A percentile compares a stretch with the other conserved stretches of the same genome.
These are phyloP conservation scores for Mycena metata DNA, from an alignment of 768 basidiomycete genomes.

Conservation along the genomic window DNA sequence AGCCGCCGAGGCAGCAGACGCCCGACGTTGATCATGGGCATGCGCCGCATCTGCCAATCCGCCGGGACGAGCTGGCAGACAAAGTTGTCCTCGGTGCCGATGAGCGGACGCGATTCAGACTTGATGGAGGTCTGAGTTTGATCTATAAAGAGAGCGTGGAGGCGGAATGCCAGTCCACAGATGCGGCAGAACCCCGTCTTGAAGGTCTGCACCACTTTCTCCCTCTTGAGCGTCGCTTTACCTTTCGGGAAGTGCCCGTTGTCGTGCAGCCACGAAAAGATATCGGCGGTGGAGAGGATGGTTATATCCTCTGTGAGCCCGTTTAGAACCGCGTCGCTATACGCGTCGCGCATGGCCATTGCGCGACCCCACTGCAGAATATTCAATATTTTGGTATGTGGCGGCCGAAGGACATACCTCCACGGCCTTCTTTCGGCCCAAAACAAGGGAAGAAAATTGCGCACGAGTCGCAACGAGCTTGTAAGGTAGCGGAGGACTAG, in stretches of 20 bases:
- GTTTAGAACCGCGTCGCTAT: conserved; percentile 42
- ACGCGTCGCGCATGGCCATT: conserved; percentile 59
- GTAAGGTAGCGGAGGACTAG: conserved; percentile 55
- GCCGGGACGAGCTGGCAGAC: conserved; percentile 45
- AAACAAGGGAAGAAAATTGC: conserved; percentile 53
- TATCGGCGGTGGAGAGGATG: conserved; percentile 57
- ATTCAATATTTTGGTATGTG: conserved; percentile 13
- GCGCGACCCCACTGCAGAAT: conserved; percentile 61
- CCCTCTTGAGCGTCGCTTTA: conserved; percentile 27
- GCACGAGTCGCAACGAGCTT: conserved; percentile 50
- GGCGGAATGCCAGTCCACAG: conserved; percentile 47
- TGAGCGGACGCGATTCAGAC: conserved; percentile 15
- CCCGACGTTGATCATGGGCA: conserved; percentile 49
- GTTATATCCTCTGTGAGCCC: conserved; percentile 38
- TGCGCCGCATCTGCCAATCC: conserved; percentile 41
- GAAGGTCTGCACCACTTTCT: conserved; percentile 26
- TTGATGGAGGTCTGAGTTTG: not conserved
- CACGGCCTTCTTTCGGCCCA: conserved; percentile 66
- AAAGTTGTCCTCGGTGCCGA: conserved; percentile 13
- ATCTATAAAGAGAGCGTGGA: conserved; percentile 38
- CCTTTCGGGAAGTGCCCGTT: conserved; percentile 52
- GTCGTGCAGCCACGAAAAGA: conserved; percentile 61
- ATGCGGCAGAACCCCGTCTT: conserved; percentile 47
- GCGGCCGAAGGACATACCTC: conserved; percentile 56
- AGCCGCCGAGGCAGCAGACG: conserved; percentile 22